Base-by-base conservation (phyloP, 1,284 basidiomycete genomes). In the Coniferiporia weirii region DNA sequence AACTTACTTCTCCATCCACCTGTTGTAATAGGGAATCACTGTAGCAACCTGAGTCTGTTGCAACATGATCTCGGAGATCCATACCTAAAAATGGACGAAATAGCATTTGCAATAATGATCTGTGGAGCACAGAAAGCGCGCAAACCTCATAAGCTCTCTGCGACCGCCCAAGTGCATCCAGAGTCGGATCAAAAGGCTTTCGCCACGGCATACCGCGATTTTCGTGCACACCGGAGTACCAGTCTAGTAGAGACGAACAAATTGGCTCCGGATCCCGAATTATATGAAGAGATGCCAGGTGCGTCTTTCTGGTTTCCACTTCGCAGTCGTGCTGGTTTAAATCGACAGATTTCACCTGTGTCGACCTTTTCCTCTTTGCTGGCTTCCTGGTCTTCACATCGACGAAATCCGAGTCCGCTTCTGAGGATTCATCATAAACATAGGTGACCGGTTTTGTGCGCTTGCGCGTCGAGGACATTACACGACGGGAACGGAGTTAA, bases 41-140 rank as follows among this genome's bases (percentile, higher is more conserved):
- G 94, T 96, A 2, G 77, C 81, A 22, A 92, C 89, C 69, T 95
- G 94, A 0, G 96, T 98, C 72, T 99, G 96, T 70, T 99, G 96
- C 5, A 98, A 80, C 96, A 98, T 98, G 64, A 98, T 89, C 72
- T 98, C 94, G 10, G 89, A 92, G 48, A 97, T 79, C 87, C 89
- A 92, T 10, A 92, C 89, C 86, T 93, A 62, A 44, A 61, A 60
- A 52, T 36, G 51, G 34, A 53, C 44, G 36, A 22, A 6, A 52
- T 57, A 57, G 61, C 54, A 48, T 38, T 12, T 12, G 38, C 45
- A 20, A 56, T 43, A 45, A 49, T 54, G 35, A 20, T 62, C 62
- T 36, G 58, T 61, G 44, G 62, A 56, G 52, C 19, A 34, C 27
- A 19, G 64, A 58, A 20, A 53, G 52, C 53, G 63, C 62, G 61